phyloP scores from a whole-genome alignment of 345 rosid species.

The Arabidopsis arenosa region DNA sequence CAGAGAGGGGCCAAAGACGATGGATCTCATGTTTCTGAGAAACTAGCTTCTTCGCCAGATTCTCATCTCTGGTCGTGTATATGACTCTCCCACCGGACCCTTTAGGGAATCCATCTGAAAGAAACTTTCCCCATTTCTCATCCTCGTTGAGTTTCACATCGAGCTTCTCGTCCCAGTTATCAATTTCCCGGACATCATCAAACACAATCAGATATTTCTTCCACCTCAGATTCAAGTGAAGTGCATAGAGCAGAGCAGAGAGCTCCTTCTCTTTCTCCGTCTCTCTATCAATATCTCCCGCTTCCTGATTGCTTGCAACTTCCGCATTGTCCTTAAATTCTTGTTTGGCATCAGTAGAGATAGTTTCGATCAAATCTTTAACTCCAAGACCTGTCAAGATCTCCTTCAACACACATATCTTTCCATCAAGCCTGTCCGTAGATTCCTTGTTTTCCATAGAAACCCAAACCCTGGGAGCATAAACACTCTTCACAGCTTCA shows the following conservation, averaged over 20 bases:
- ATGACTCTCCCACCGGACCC: slow-evolving; percentile 60
- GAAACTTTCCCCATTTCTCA: slow-evolving; percentile 42
- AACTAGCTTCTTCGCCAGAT: slow-evolving; percentile 48
- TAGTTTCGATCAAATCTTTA: neutral
- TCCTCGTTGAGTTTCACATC: slow-evolving; percentile 2
- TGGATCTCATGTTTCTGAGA: slow-evolving; percentile 47
- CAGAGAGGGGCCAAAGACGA: slow-evolving; percentile 44
- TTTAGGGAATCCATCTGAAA: slow-evolving; percentile 59
- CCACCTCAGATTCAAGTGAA: slow-evolving; percentile 53
- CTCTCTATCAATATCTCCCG: slow-evolving; percentile 1
- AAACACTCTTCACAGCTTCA: slow-evolving; percentile 41
- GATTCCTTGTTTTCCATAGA: slow-evolving; percentile 10
- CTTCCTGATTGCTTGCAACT: neutral
- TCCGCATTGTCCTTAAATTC: neutral
- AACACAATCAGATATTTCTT: slow-evolving; percentile 61
- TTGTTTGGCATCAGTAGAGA: neutral
- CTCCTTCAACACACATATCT: slow-evolving; percentile 37
- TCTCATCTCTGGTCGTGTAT: slow-evolving; percentile 51
- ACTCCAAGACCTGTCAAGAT: slow-evolving; percentile 47
- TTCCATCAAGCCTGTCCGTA: neutral
- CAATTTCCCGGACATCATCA: slow-evolving; percentile 43
- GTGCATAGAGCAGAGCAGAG: slow-evolving; percentile 49
- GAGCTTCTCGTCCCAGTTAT: slow-evolving; percentile 38
- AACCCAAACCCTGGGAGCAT: slow-evolving; percentile 55
- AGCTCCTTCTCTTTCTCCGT: slow-evolving; percentile 20